These are phyloP conservation scores for Dimargaris xerosporica DNA, from an alignment of 192 early-diverging fungal species.

Conservation along the genomic window DNA sequence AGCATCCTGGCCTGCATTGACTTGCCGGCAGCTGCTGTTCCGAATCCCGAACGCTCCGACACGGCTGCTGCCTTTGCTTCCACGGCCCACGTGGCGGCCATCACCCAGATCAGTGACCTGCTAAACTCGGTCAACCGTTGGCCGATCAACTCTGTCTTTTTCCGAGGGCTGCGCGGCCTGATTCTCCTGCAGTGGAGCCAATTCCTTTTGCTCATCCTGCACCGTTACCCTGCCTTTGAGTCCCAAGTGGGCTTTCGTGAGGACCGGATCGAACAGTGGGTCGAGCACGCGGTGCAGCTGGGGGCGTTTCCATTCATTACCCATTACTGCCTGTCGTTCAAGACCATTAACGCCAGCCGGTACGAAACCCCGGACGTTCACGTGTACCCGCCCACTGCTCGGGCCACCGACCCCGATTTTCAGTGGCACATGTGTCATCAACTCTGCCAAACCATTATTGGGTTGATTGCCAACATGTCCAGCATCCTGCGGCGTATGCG, in stretches of 20 bases:
- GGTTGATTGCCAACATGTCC: slow-evolving; percentile 41
- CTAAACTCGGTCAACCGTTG: slow-evolving; percentile 22
- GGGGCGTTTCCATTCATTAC: slow-evolving; percentile 47
- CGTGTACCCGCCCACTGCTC: slow-evolving; percentile 23
- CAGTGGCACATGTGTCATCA: slow-evolving; percentile 36
- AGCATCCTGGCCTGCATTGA: slow-evolving; percentile 21
- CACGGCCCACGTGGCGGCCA: slow-evolving; percentile 21
- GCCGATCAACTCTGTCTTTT: slow-evolving; percentile 21
- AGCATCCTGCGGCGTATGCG: slow-evolving; percentile 41
- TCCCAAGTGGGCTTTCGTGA: slow-evolving; percentile 25
- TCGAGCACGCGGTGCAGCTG: slow-evolving; percentile 34
- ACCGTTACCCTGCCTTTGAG: slow-evolving; percentile 30
- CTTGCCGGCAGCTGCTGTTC: slow-evolving; percentile 15
- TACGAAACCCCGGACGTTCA: slow-evolving; percentile 18
- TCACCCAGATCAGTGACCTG: slow-evolving; percentile 15
- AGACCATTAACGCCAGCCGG: slow-evolving; percentile 21
- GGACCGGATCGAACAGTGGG: slow-evolving; percentile 28
- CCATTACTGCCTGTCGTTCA: slow-evolving; percentile 42
- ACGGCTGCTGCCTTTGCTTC: slow-evolving; percentile 25
- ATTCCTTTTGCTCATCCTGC: slow-evolving; percentile 30
- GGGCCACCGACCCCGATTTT: slow-evolving; percentile 19
- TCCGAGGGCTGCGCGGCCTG: slow-evolving; percentile 28
- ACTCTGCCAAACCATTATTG: slow-evolving; percentile 30
- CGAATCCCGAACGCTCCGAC: slow-evolving; percentile 18
- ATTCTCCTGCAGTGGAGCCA: slow-evolving; percentile 47